Base-by-base conservation (phyloP, 2,329 filamentous ascomycete species). In the Ophiostoma fasciatum region DNA sequence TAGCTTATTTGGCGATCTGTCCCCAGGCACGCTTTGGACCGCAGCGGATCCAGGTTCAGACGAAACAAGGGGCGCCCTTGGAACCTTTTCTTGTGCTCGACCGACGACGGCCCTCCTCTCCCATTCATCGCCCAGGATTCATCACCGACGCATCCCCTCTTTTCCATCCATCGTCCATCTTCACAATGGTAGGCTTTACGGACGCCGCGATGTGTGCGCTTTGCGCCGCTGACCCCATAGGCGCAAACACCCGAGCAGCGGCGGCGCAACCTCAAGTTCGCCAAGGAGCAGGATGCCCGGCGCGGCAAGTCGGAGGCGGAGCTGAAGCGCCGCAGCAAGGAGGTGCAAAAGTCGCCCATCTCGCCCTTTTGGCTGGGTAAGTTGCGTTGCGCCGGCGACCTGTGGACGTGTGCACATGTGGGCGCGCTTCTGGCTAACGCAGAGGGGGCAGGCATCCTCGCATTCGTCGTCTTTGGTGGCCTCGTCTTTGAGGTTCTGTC, bases 241-340 rank as follows among this genome's bases (percentile, higher is more conserved):
- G 80, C 76, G 48, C 82, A 88, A 77, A 90, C 82, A 47, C 82
- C 78, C 48, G 72, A 83, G 58, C 83, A 90, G 65, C 78, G 82
- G 56, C 74, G 74, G 52, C 76, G 78, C 44, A 90, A 90, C 63
- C 72, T 72, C 52, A 79, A 80, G 59, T 92, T 83, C 60, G 76
- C 69, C 47, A 78, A 78, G 55, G 67, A 71, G 36, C 76, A 88
- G 55, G 74, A 80, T 53, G 62, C 66, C 41, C 80, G 77, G 53
- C 79, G 80, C 57, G 82, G 82, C 59, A 84, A 82, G 62, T 68
- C 74, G n/a, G 67, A 74, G 39, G 61, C 61, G 18, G 68, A 74
- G 44, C 55, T 77, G 48, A 77, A 77, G 66, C 72, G 74, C 61
- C 60, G 61, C 43, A 49, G 47, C 48, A 71, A 75, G 63, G 64